Base-by-base conservation (phyloP, 306 rosid species). In the Pyrus betulifolia region DNA sequence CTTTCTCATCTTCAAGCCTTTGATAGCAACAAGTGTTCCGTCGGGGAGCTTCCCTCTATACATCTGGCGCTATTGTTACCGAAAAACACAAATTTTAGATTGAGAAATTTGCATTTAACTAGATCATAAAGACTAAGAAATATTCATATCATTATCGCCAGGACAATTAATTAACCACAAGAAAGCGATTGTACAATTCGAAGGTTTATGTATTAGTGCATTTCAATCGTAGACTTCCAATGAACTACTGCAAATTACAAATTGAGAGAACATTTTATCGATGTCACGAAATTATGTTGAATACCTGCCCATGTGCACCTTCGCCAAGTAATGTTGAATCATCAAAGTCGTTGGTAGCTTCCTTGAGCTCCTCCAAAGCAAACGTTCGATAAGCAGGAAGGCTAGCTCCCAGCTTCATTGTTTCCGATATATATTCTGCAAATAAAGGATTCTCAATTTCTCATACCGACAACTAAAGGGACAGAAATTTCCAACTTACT, bases 351-450 rank as follows among this genome's bases (percentile, higher is more conserved):
- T 84, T 83, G 42, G 99, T 90, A 67, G 97, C 96, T 81, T 95
- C 99, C 83, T 80, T 87, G 21, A 95, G 93, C 76, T 95, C 97
- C 31, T 90, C 99, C 86, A 95, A 82, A 67, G 92, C 70, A 74
- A 90, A 95, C 21, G 92, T 92, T 88, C 93, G 87, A 76, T 95
- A 92, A 76, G 97, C 84, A 80, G 97, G 92, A 87, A 92, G 85
- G 67, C 91, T 77, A 54, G 97, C 78, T 64, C 98, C 99, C 87
- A 92, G 81, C 87, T 90, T 95, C 99, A 87, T 95, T 71, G 97
- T 95, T 74, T 88, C 86, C 6, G 99, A 92, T 76, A 95, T 95
- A 82, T 82, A 87, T 75, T 93, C 99, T 95, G 91, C 77, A 33
- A 51, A 46, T 30, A 49, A 75, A 57, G 51, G 74, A 74, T 3